These are phyloP conservation scores for Hysterangium stoloniferum DNA, from an alignment of 768 basidiomycete genomes.

Conservation along the genomic window DNA sequence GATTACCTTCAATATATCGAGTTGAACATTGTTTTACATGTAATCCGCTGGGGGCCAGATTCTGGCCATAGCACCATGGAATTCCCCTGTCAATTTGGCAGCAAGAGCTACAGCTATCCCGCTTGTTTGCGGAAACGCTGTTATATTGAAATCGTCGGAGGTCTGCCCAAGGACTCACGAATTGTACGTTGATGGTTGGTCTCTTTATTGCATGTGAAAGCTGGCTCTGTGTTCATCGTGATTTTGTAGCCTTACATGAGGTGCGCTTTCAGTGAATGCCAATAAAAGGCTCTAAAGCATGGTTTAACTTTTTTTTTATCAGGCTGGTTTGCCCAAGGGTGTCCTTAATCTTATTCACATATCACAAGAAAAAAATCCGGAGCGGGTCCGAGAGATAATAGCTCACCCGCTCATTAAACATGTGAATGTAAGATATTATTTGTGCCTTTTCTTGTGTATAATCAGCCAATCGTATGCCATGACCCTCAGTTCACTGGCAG, in stretches of 20 bases:
- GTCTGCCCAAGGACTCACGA: slow-evolving; percentile 39
- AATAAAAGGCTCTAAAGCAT: neutral
- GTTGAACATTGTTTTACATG: neutral
- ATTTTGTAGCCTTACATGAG: slow-evolving; percentile 32
- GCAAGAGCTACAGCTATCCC: slow-evolving; percentile 39
- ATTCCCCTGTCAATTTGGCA: slow-evolving; percentile 39
- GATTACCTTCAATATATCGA: neutral
- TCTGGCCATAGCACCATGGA: slow-evolving; percentile 51
- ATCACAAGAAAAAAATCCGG: slow-evolving; percentile 35
- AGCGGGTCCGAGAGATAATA: slow-evolving; percentile 43
- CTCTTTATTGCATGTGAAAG: neutral
- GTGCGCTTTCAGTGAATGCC: slow-evolving; percentile 11
- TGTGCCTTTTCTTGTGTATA: neutral
- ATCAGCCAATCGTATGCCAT: neutral
- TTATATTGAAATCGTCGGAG: slow-evolving; percentile 47
- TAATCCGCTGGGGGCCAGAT: too few relatives aligned
- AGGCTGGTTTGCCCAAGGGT: slow-evolving; percentile 53
- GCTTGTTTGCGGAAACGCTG: slow-evolving; percentile 48
- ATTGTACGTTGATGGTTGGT: slow-evolving; percentile 30
- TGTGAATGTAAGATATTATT: slow-evolving; percentile 35
- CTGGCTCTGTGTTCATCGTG: neutral
- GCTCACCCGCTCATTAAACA: slow-evolving; percentile 44
- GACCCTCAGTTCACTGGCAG: slow-evolving; percentile 45
- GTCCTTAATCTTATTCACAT: slow-evolving; percentile 50
- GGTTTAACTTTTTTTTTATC: neutral